Evolutionary conservation across 768 basidiomycete species (phyloP).

Genomic region (Rhodotorula kratochvilovae): DNA sequence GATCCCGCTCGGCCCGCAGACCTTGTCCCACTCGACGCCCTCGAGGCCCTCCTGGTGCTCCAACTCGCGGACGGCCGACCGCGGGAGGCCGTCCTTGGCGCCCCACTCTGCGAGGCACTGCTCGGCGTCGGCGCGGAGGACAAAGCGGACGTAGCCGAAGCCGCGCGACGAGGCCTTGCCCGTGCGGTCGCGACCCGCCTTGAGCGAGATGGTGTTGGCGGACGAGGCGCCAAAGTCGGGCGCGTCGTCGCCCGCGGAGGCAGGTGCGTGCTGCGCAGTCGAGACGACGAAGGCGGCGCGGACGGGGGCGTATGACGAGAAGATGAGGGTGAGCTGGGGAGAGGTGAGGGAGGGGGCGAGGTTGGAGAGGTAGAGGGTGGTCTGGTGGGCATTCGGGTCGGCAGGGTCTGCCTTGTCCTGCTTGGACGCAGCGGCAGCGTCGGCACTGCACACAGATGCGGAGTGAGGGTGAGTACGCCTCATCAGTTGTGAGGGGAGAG

Average conservation of each 20-base stretch:
- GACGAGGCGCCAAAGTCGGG: constrained; percentile 31
- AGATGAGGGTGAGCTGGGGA: constrained; percentile 81
- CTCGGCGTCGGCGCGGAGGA: constrained; percentile 81
- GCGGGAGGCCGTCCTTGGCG: constrained; percentile 17
- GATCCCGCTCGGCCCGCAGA: constrained; percentile 19
- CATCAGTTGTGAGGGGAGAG: background rate
- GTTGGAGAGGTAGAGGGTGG: constrained; percentile 89
- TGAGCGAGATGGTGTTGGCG: constrained; percentile 36
- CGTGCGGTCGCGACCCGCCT: constrained; percentile 37
- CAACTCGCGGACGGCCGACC: constrained; percentile 35
- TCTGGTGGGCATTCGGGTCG: constrained; percentile 15
- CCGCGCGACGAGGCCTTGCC: constrained; percentile 63
- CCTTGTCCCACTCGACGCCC: constrained; percentile 34
- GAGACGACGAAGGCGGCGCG: constrained; percentile 88
- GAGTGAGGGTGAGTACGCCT: background rate
- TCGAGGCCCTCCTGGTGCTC: constrained; percentile 25
- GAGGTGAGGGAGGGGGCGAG: constrained; percentile 86
- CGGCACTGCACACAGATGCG: constrained; percentile 18
- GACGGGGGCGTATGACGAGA: constrained; percentile 93
- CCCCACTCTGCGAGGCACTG: constrained; percentile 45
- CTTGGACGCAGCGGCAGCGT: constrained; percentile 28
- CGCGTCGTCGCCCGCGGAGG: constrained; percentile 49
- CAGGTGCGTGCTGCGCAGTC: constrained; percentile 54
- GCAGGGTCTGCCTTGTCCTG: background rate
- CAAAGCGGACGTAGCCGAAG: constrained; percentile 92